Evolutionary conservation across 2,329 filamentous ascomycete genomes (phyloP).

Genomic region (Aspergillus chevalieri): DNA sequence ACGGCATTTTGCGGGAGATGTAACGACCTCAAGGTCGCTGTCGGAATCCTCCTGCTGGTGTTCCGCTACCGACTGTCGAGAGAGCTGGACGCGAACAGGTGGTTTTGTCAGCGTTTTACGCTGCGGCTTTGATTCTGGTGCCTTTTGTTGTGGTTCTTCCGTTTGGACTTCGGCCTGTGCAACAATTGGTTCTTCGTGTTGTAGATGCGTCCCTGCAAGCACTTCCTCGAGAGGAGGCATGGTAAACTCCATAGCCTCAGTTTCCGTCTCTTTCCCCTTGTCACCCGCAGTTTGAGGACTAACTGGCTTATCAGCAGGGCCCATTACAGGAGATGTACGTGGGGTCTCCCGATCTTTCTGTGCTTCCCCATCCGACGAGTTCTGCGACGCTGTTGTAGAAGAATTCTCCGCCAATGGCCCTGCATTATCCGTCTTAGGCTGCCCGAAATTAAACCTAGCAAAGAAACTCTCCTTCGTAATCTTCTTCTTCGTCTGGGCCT

Average conservation of each 20-base stretch:
- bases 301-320: conserved; percentile 12
- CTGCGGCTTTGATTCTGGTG: conserved; percentile 18
- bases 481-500: conserved; percentile 86
- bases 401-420: conserved; percentile 24
- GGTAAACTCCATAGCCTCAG: conserved; percentile 21
- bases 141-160: conserved; percentile 11
- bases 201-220: conserved; percentile 19
- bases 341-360: conserved; percentile 54
- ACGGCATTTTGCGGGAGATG: conserved; percentile 35
- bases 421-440: conserved; percentile 27
- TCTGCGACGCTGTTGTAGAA: conserved; percentile 31
- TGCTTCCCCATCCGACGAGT: conserved; percentile 39
- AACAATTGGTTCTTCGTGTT: conserved; percentile 8
- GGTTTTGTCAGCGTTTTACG: conserved; percentile 24
- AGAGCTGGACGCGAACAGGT: conserved; percentile 35
- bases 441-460: conserved; percentile 71
- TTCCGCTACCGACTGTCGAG: conserved; percentile 31
- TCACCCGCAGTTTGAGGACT: background rate
- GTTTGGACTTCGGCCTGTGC: conserved; percentile 4
- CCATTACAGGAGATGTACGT: conserved; percentile 58
- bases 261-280: conserved; percentile 1
- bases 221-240: conserved; percentile 37
- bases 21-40: conserved; percentile 58
- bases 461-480: conserved; percentile 78
- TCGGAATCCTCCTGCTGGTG: conserved; percentile 40